These are phyloP conservation scores for Puccinia brachypodii DNA, from an alignment of 1,284 basidiomycete species.

Conservation along the genomic window DNA sequence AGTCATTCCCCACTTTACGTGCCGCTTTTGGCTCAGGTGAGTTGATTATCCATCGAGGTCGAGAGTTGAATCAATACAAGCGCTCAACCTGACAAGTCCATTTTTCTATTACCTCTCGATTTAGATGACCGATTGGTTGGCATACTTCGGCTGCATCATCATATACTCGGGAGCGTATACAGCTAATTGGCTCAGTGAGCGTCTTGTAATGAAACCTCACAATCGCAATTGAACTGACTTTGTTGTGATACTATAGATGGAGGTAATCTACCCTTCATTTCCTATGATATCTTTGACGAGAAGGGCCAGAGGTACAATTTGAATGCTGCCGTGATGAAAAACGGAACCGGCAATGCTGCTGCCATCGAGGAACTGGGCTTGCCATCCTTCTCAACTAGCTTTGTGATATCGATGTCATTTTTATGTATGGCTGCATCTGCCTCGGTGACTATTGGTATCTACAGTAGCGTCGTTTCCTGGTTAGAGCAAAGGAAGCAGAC, in stretches of 20 bases:
- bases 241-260: background rate
- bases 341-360: background rate
- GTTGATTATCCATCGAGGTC: background rate
- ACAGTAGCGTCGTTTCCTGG: background rate
- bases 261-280: slow-evolving; percentile 27
- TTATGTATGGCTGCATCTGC: slow-evolving; percentile 21
- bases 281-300: slow-evolving; percentile 14
- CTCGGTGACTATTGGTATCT: slow-evolving; percentile 10
- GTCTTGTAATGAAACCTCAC: background rate
- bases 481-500: background rate
- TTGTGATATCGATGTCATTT: slow-evolving; percentile 11
- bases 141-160: slow-evolving; percentile 15
- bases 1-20: slow-evolving; percentile 7
- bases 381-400: slow-evolving; percentile 5
- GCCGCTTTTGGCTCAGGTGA: slow-evolving; percentile 28
- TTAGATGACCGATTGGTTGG: slow-evolving; percentile 11
- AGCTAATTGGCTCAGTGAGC: slow-evolving; percentile 17
- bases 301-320: slow-evolving; percentile 21
- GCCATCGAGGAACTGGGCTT: slow-evolving; percentile 3
- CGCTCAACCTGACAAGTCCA: too few relatives aligned
- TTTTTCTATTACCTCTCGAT: background rate
- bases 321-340: slow-evolving; percentile 10
- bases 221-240: background rate
- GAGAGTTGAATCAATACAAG: background rate
- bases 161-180: slow-evolving; percentile 23